Base-by-base conservation (phyloP, 148 eudicot genomes). In the Bassia scoparia region DNA sequence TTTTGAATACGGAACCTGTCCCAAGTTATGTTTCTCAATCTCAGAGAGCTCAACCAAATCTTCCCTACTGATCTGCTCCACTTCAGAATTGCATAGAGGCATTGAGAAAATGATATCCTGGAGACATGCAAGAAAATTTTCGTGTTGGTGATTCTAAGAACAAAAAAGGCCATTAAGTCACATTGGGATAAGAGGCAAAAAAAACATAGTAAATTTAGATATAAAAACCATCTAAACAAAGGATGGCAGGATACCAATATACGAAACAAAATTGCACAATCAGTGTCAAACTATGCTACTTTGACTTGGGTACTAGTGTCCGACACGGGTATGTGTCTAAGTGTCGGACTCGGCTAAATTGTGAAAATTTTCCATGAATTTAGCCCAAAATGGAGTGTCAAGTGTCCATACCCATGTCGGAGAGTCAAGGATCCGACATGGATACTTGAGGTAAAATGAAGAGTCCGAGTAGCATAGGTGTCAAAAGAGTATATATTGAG, bases 21-120 rank as follows among this genome's bases (percentile, higher is more conserved):
- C 97, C 34, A 89, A 80, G 75, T 91, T 89, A 77, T 84, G 83
- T 78, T 88, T 95, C 78, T 89, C 97, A 79, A 95, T 89, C 87
- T 95, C 97, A 44, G 93, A 88, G 13, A 95, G 90, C 87, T 91
- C 98, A 79, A 91, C 86, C 78, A 94, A 86, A 77, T 95, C 98
- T 81, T 95, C 97, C 73, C 88, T 82, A 53, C 87, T 86, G 58
- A 81, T 85, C 77, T 89, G 85, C 81, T 91, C 97, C 77, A 81
- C 83, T 81, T 91, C 84, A 41, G 90, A 84, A 67, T 71, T 80
- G 80, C 93, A 89, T 76, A 87, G 85, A 70, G 99, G 99, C 99
- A 91, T 91, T 30, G 96, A 77, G 83, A 87, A 95, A 70, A 74
- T 81, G 63, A 89, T 76, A 79, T 88, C 97, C 99, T 95, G 79